Evolutionary conservation across 2,329 filamentous ascomycete genomes (phyloP).

Genomic region (Hypocrella siamensis): DNA sequence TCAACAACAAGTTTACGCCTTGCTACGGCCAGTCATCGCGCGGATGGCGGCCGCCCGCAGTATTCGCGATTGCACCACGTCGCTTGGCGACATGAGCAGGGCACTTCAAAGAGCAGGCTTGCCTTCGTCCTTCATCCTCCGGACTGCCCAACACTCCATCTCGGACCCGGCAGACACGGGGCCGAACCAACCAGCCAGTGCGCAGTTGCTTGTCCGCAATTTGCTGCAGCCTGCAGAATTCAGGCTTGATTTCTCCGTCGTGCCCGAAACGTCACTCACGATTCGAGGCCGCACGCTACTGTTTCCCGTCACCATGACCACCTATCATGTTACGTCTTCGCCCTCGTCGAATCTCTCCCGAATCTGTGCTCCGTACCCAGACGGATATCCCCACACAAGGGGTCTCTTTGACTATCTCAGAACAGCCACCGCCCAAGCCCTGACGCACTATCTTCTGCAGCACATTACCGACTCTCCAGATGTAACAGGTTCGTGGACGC

Average conservation of each 20-base stretch:
- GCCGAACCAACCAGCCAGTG: conserved; percentile 21
- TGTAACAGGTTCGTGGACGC: too few relatives aligned
- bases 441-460: conserved; percentile 20
- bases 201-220: conserved; percentile 28
- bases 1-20: conserved; percentile 27
- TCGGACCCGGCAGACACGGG: conserved; percentile 12
- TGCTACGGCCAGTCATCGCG: conserved; percentile 36
- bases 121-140: conserved; percentile 25
- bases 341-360: conserved; percentile 18
- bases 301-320: conserved; percentile 26
- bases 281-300: conserved; percentile 29
- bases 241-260: conserved; percentile 27
- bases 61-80: conserved; percentile 20
- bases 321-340: conserved; percentile 26
- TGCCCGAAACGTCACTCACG: conserved; percentile 23
- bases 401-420: conserved; percentile 31
- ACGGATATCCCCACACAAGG: conserved; percentile 26
- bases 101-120: conserved; percentile 31
- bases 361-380: conserved; percentile 26
- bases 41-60: conserved; percentile 28
- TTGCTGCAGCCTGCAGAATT: conserved; percentile 25
- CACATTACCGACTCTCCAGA: too few relatives aligned
- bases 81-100: conserved; percentile 26
- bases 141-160: conserved; percentile 17
- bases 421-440: conserved; percentile 23